Evolutionary conservation across 108 stramenopile species (phyloP), one percentile per base, ranked within the genome.

Genomic region (Cyclotella sp.): DNA sequence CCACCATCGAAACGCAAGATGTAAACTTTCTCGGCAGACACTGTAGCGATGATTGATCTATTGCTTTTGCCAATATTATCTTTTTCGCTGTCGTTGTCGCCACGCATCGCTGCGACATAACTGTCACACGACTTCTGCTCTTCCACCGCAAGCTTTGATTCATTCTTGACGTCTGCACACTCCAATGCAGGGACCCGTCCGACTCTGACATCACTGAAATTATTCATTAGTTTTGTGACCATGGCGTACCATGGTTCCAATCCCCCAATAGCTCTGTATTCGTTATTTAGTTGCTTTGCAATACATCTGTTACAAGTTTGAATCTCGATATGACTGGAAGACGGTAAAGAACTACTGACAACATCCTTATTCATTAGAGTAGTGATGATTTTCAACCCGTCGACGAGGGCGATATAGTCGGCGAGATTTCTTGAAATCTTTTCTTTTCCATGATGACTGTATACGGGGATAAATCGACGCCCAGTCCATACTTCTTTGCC

Each of bases 1-100:
- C 95, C 95, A 51, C 95, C 95, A 66, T 93, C 95, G 61, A 92
- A 82, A 22, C 70, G 34, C 22, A 82, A 49, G 4, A 71, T 71
- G 59, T 82, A 82, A 0, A 54, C 42, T 72, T 72, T 64, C 13
- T 78, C 70, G 8, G 77, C 52, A 0, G 60, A 72, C 57, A 72
- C 66, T 76, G 69, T n/a, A n/a, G 14, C 34, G 29, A 30, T 61
- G 13, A 13, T 61, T 4, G 60, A 61, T 24, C 21, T 3, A 3
- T 55, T n/a, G 45, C 3, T 9, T 26, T 22, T 9, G 6, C 6
- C 21, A 46, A 9, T 30, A 19, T 41, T 16, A 1, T 26, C 0
- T 70, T 26, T 40, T 13, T 57, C 57, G 41, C 45, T 64, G 29
- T 49, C 9, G 39, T 40, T 40, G 9, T 26, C 49, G 55, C 21